Conservation (phyloP, 2,329 filamentous ascomycete species). For the Bipolaris sorokiniana region DNA sequence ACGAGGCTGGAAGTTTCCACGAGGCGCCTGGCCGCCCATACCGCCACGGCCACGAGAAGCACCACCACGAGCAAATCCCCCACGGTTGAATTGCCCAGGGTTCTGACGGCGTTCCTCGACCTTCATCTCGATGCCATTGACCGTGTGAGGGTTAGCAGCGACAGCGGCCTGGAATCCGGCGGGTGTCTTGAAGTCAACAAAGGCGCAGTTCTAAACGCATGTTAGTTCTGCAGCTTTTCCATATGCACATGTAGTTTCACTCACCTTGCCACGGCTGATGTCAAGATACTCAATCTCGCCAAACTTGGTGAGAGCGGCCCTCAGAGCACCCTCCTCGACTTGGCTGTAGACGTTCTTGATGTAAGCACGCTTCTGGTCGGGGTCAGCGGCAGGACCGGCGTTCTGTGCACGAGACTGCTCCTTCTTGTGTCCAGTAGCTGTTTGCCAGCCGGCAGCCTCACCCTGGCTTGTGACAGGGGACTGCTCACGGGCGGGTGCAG, state of each 20-base stretch:
- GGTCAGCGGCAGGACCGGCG: constrained; percentile 66
- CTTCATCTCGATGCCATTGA: constrained; percentile 80
- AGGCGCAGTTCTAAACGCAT: constrained; percentile 81
- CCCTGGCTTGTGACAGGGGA: constrained; percentile 56
- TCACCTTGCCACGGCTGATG: constrained; percentile 76
- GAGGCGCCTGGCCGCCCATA: constrained; percentile 61
- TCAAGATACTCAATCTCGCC: constrained; percentile 69
- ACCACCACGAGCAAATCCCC: constrained; percentile 50
- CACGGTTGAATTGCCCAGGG: constrained; percentile 42
- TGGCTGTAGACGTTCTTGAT: constrained; percentile 96
- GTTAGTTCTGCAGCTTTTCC: constrained; percentile 23
- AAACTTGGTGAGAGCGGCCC: constrained; percentile 71
- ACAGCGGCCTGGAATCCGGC: constrained; percentile 84
- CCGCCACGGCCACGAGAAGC: constrained; percentile 67
- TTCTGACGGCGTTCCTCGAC: constrained; percentile 85
- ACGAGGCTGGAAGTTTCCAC: constrained; percentile 73
- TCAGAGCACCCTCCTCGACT: constrained; percentile 76
- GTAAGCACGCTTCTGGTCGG: constrained; percentile 81
- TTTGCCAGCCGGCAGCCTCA: constrained; percentile 81
- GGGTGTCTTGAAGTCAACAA: constrained; percentile 86
- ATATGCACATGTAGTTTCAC: constrained; percentile 21
- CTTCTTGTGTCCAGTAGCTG: constrained; percentile 78
- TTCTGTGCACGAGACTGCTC: constrained; percentile 78
- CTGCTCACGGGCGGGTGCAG: constrained; percentile 46
- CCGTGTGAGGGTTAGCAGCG: constrained; percentile 80